Evolutionary conservation across 2,329 filamentous ascomycete species (phyloP), one percentile per base, ranked within the genome.

Genomic region (Colletotrichum tropicicola): DNA sequence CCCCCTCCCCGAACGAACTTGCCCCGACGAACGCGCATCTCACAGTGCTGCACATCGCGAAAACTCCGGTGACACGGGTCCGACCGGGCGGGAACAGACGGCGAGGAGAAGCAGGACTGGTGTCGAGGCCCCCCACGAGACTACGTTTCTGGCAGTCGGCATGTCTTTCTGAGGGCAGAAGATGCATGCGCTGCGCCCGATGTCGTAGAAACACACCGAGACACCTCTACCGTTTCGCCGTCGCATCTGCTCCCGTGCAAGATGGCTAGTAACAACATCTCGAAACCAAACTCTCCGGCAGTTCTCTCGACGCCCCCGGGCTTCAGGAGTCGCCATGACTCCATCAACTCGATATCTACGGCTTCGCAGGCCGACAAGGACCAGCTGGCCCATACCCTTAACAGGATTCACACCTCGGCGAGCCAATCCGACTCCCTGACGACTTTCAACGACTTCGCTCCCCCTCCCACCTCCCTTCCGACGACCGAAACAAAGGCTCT

Each of bases 371-470:
- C 77, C 65, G 91, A 94, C 75, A 91, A 88, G 73, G 91, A 93
- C 68, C 90, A 92, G 61, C 84, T 95, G 37, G 89, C 92, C 32
- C 88, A 93, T 67, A 87, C 91, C 17, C 88, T 98, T 66, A 92
- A 97, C 78, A 90, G 92, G 71, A 97, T 98, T 70, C 95, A 98
- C 77, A 93, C 85, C 53, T 90, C 92, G 6, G 94, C 94, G n/a
- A 97, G 92, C 73, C 92, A 92, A 74, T 92, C 92, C 32, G 91
- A 92, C 68, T 88, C 89, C 32, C 84, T 98, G 49, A 98, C 95
- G 3, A 97, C 94, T 8, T 98, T 98, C 79, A 97, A 97, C 78
- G 94, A 98, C 73, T 94, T 97, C 72, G 92, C 91, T 1, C 86
- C 91, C 0, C 89, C 91, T 1, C 89, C 92, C 0, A 81, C 84